Percentiles rank a stretch among this genome's conserved stretches.
phyloP scores from a whole-genome alignment of 805 yeast species.

The Wickerhamiella dianesei region DNA sequence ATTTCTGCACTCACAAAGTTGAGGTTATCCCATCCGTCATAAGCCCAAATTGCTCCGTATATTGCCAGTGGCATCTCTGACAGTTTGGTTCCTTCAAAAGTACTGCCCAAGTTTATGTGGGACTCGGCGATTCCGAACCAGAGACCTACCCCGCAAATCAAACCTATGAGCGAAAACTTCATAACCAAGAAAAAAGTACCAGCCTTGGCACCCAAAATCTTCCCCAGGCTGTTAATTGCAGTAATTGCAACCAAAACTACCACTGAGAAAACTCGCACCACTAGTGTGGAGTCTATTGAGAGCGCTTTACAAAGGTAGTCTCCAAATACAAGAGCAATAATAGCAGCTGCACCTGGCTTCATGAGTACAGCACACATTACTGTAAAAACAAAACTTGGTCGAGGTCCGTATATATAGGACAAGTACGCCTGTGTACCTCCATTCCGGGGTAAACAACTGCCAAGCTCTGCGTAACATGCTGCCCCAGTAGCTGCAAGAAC shows the following conservation, averaged over 20 bases:
- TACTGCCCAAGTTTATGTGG: slow-evolving; percentile 23
- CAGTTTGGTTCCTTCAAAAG: slow-evolving; percentile 27
- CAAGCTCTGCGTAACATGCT: slow-evolving; percentile 30
- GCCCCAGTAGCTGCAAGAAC: slow-evolving; percentile 34
- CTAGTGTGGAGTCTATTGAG: slow-evolving; percentile 17
- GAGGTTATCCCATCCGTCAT: slow-evolving; percentile 34
- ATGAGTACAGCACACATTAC: slow-evolving; percentile 29
- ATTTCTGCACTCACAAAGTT: slow-evolving; percentile 31
- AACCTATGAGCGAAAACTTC: slow-evolving; percentile 23
- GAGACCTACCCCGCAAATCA: slow-evolving; percentile 24
- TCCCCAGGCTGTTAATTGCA: slow-evolving; percentile 21
- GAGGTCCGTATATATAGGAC: slow-evolving; percentile 26
- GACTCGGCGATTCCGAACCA: slow-evolving; percentile 22
- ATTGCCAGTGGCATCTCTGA: slow-evolving; percentile 27
- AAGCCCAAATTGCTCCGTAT: slow-evolving; percentile 33
- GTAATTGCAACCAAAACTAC: slow-evolving; percentile 20
- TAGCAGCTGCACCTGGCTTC: slow-evolving; percentile 31
- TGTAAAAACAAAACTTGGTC: slow-evolving; percentile 27
- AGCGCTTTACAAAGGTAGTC: slow-evolving; percentile 25
- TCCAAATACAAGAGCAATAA: slow-evolving; percentile 29
- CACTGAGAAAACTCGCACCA: slow-evolving; percentile 24
- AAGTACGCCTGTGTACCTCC: slow-evolving; percentile 32
- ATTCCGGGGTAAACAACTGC: slow-evolving; percentile 29
- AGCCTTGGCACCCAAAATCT: slow-evolving; percentile 23
- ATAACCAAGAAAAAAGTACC: slow-evolving; percentile 25